A percentile compares a stretch with the other conserved stretches of the same genome.
phyloP scores from a whole-genome alignment of 768 basidiomycete species.

The Mycena crocata region DNA sequence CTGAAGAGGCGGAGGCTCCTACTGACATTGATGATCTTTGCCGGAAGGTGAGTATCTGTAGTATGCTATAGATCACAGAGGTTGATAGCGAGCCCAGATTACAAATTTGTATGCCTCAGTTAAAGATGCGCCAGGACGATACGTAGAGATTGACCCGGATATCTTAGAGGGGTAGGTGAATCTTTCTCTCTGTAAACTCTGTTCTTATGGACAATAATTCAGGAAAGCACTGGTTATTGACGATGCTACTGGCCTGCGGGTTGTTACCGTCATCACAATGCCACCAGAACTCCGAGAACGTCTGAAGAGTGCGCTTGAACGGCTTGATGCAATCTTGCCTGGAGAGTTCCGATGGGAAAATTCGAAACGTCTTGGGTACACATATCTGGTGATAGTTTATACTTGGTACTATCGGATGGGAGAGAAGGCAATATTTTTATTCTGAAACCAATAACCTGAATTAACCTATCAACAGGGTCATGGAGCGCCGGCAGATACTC shows the following conservation, averaged over 20 bases:
- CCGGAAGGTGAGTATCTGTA: not conserved
- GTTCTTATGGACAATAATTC: not conserved
- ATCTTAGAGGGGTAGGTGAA: not conserved
- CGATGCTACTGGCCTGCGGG: not conserved
- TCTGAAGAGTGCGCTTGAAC: not conserved
- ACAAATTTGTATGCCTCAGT: not conserved
- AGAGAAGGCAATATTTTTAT: not conserved
- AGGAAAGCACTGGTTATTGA: conserved; percentile 1
- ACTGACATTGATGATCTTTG: not conserved
- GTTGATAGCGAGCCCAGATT: not conserved
- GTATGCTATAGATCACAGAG: no score
- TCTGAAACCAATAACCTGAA: not conserved
- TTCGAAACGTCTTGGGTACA: not conserved
- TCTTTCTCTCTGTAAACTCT: not conserved
- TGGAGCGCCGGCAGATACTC: not conserved
- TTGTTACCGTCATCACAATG: conserved; percentile 2
- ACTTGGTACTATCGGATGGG: conserved; percentile 13
- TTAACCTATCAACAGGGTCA: not conserved
- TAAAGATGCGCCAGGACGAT: not conserved
- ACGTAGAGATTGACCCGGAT: not conserved
- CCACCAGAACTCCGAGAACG: not conserved
- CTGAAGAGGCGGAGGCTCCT: not conserved
- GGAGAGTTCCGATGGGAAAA: conserved; percentile 1
- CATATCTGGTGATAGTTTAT: not conserved
- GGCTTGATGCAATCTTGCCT: not conserved